Base-by-base conservation (phyloP, 371 early-diverging fungal species). In the Funneliformis caledonium region DNA sequence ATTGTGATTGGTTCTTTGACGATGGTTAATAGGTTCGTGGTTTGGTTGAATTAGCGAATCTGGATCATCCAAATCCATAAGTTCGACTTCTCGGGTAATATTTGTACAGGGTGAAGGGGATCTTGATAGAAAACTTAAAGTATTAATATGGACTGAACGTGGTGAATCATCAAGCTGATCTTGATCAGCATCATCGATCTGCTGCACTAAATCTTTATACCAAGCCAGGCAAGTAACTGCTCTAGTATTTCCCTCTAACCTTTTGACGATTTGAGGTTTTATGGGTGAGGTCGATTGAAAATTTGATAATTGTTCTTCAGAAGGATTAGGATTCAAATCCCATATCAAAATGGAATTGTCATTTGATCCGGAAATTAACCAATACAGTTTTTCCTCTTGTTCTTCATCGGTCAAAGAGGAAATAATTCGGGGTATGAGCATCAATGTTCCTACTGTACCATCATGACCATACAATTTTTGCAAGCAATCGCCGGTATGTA, bases 311-410 rank as follows among this genome's bases (percentile, higher is more conserved):
- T 70, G 70, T 43, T 70, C 47, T 64, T 72, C 42, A 45, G 47
- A 12, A 45, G 33, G 26, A 47, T 91, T 85, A 45, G 33, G 26
- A 47, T 91, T 85, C 7, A 95, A 92, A 82, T 97, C 92, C 99
- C 99, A 99, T 14, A 98, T 86, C 81, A 94, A 92, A 82, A 99
- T 96, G 16, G 96, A 93, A 82, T 93, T 91, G 86, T 99, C 99
- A 84, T 96, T 93, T 33, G 96, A 96, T 12, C 98, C 98, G 3
- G 96, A 96, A 0, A 97, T 94, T 52, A 98, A 94, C 9, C 89
- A 88, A 80, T 92, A 89, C 37, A 2, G 37, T 56, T 96, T 96
- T 43, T 70, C 47, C 11, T 70, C 70, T 45, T 70, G 42, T n/a
- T 70, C 45, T 82, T 96, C 95, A 84, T 92, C 97, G 79, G 96